phyloP scores from a whole-genome alignment of 2,329 filamentous ascomycete species.

The Colletotrichum sp. region DNA sequence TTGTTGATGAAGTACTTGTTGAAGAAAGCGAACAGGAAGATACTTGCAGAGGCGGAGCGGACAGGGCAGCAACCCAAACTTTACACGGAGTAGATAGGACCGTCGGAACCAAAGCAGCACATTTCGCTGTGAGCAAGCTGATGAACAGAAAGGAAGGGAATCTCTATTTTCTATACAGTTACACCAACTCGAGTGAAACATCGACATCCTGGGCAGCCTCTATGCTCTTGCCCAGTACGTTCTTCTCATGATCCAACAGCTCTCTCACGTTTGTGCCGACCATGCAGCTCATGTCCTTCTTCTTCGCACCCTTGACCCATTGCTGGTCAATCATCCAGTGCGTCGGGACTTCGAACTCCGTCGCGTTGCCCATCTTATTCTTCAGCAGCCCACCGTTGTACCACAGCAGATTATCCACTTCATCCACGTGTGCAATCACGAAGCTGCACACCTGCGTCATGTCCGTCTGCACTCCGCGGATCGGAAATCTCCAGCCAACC shows the following conservation, averaged over 20 bases:
- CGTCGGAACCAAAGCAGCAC: background rate
- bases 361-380: conserved; percentile 37
- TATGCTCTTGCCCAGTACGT: conserved; percentile 16
- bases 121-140: background rate
- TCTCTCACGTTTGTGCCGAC: conserved; percentile 9
- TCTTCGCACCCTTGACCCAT: conserved; percentile 38
- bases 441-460: conserved; percentile 40
- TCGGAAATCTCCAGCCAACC: conserved; percentile 35
- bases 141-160: background rate
- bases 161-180: background rate
- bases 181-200: background rate
- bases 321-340: conserved; percentile 45
- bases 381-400: conserved; percentile 48
- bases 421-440: conserved; percentile 47
- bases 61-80: background rate
- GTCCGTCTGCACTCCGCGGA: background rate
- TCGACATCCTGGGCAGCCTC: conserved; percentile 25
- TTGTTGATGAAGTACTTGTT: background rate
- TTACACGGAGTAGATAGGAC: background rate
- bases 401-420: conserved; percentile 41
- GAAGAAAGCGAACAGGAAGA: background rate
- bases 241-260: conserved; percentile 6
- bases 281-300: conserved; percentile 44
- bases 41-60: background rate
- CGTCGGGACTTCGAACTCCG: conserved; percentile 38